Percentiles rank a stretch among this genome's conserved stretches.
These are phyloP conservation scores for Filobasidium floriforme DNA, from an alignment of 768 basidiomycete species.

Conservation along the genomic window DNA sequence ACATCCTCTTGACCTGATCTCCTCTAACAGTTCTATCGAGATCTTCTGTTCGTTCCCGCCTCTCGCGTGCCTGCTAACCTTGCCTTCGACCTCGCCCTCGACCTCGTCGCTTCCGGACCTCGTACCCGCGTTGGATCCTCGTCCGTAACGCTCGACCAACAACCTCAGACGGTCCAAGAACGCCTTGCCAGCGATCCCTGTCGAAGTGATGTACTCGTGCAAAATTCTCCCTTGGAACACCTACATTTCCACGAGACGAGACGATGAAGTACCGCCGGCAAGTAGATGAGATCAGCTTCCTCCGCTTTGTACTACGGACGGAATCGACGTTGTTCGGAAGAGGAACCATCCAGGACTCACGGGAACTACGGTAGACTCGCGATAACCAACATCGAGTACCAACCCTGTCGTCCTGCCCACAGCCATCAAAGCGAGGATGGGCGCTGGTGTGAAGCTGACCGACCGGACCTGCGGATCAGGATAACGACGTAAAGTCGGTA, in stretches of 20 bases:
- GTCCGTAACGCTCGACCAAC: slow-evolving; percentile 53
- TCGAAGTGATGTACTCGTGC: slow-evolving; percentile 48
- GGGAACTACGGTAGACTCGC: slow-evolving; percentile 80
- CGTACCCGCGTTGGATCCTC: no score
- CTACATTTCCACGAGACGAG: background rate
- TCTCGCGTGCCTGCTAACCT: background rate
- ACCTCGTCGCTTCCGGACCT: background rate
- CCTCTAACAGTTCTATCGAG: background rate
- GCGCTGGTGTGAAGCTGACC: slow-evolving; percentile 84
- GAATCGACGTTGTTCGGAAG: no score
- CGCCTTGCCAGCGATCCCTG: slow-evolving; percentile 77
- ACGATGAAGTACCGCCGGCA: no score
- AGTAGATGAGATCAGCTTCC: no score
- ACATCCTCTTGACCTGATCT: background rate
- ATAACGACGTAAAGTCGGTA: no score
- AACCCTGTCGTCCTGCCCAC: slow-evolving; percentile 85
- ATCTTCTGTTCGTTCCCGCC: background rate
- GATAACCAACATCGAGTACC: slow-evolving; percentile 84
- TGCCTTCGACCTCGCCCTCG: background rate
- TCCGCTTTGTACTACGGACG: no score
- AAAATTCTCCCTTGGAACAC: slow-evolving; percentile 19
- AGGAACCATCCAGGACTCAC: no score
- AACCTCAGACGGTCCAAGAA: slow-evolving; percentile 70
- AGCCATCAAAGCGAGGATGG: slow-evolving; percentile 73
- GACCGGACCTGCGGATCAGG: slow-evolving; percentile 65